phyloP scores from a whole-genome alignment of 2,329 filamentous ascomycete species.

The Colletotrichum sp. region DNA sequence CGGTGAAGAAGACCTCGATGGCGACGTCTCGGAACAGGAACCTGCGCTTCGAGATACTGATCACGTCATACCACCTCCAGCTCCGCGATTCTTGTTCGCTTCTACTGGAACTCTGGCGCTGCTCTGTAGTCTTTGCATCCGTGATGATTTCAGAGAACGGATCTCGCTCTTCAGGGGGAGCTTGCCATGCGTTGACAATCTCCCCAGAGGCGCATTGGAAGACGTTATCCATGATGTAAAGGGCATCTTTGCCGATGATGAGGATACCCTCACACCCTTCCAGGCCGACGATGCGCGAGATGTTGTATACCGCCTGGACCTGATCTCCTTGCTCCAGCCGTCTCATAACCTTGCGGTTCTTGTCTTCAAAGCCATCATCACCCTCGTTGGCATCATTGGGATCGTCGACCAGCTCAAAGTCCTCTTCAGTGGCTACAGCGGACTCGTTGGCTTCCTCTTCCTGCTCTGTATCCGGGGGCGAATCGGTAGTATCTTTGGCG shows the following conservation, averaged over 20 bases:
- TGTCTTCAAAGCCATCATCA: constrained; percentile 87
- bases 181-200: constrained; percentile 96
- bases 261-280: constrained; percentile 94
- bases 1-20: constrained; percentile 96
- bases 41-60: constrained; percentile 93
- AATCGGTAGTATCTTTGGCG: constrained; percentile 9
- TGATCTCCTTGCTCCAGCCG: constrained; percentile 89
- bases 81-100: constrained; percentile 82
- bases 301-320: constrained; percentile 93
- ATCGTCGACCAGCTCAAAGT: constrained; percentile 95
- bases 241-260: constrained; percentile 87
- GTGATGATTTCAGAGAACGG: constrained; percentile 95
- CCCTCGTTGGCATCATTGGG: constrained; percentile 81
- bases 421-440: constrained; percentile 71
- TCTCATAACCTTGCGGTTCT: constrained; percentile 97
- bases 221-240: constrained; percentile 96
- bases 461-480: constrained; percentile 27
- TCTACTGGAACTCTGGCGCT: constrained; percentile 59
- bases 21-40: constrained; percentile 96
- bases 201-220: constrained; percentile 95
- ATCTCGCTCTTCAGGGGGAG: constrained; percentile 88
- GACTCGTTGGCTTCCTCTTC: constrained; percentile 29
- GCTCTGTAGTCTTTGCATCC: constrained; percentile 67
- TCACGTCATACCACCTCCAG: constrained; percentile 94
- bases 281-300: constrained; percentile 90